Evolutionary conservation across 192 early-diverging fungal species (phyloP), one percentile per base, ranked within the genome.

Genomic region (Umbelopsis sp.): DNA sequence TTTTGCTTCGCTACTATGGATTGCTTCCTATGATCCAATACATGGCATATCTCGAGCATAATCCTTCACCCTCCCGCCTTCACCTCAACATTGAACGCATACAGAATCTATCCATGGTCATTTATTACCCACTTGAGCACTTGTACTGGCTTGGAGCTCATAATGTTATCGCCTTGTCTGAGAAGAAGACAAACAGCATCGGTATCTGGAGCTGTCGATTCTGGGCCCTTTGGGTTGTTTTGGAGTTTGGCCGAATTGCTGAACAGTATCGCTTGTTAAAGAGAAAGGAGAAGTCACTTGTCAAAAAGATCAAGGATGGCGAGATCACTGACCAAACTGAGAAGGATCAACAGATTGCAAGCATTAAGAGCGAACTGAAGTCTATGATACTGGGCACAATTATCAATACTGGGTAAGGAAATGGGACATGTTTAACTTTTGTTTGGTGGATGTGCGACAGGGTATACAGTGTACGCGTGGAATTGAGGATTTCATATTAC

Each of bases 121-220:
- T 86, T 76, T 99, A 99, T 85, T 99, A 99, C 72, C 97, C 97
- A 26, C 86, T 99, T 32, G 97, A 99, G 77, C 97, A 99, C 78
- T 84, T 89, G 41, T 99, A 96, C 87, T 99, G 95, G 94, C 85
- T 99, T 59, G 94, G 88, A 8, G 85, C 89, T 25, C 94, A 99
- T 73, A 85, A 92, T 52, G 84, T 97, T 21, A 89, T 97, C 52
- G 84, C 89, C 22, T 78, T 97, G 56, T 82, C 90, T 10, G 89
- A 91, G 45, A 83, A 85, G 34, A 87, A 87, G 25, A 88, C 90
- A 36, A 92, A 95, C 73, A 79, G 82, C 38, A 86, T 96, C 59
- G 91, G 91, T 24, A 91, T 96, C 70, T 98, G 97, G 97, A 91
- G 88, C 62, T 98, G 97, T 75, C 86, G 97, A 32, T 96, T 96